These are phyloP conservation scores for Tetrahymena elliotti DNA, from an alignment of 73 alveolate genomes.

Conservation along the genomic window DNA sequence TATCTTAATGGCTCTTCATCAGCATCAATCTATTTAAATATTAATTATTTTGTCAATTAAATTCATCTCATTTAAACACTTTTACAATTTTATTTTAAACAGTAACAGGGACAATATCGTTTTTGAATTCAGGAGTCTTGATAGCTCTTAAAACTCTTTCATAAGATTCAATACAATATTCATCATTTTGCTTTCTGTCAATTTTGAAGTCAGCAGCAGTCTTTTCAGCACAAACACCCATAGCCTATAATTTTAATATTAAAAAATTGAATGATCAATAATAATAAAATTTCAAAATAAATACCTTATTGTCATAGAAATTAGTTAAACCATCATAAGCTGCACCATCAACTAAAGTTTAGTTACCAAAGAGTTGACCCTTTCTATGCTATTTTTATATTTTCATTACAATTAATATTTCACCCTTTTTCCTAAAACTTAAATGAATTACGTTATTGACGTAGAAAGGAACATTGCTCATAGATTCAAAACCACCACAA, in stretches of 20 bases:
- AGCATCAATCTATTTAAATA: background rate
- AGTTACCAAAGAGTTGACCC: constrained; percentile 65
- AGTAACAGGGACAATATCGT: constrained; percentile 60
- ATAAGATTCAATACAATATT: constrained; percentile 64
- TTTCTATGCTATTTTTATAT: constrained; percentile 45
- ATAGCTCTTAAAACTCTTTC: constrained; percentile 69
- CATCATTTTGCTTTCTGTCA: constrained; percentile 73
- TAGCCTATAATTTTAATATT: background rate
- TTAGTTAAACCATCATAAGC: constrained; percentile 67
- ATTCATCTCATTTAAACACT: background rate
- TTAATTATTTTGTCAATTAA: background rate
- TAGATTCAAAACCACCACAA: constrained; percentile 80
- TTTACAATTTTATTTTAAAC: background rate
- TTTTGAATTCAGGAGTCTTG: constrained; percentile 60
- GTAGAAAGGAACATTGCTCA: constrained; percentile 79
- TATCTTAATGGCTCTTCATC: constrained; percentile 59
- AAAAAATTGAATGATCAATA: background rate
- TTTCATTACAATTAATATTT: background rate
- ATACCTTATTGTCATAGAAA: constrained; percentile 50
- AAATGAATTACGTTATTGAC: background rate
- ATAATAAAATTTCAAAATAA: background rate
- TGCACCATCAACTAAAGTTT: constrained; percentile 50
- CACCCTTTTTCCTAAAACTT: too few relatives aligned
- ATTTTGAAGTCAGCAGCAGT: constrained; percentile 47
- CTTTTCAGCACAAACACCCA: constrained; percentile 75